Percentiles rank a stretch among this genome's conserved stretches.
phyloP scores from a whole-genome alignment of 305 asterid genomes.

The Rubia balearica region DNA sequence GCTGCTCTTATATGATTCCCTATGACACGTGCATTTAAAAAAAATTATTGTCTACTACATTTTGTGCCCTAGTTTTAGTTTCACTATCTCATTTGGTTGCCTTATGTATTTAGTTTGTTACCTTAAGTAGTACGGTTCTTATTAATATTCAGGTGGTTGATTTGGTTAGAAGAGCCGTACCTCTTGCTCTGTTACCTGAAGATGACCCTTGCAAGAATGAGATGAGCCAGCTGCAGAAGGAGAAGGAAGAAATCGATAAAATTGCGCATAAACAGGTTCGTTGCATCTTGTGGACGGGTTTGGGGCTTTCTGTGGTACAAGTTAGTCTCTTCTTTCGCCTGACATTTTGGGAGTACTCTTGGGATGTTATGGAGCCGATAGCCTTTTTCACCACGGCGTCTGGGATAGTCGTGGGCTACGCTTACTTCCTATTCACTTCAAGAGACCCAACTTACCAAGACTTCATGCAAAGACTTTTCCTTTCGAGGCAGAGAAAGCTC shows the following conservation, averaged over 20 bases:
- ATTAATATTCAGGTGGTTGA: conserved; percentile 67
- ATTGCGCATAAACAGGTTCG: conserved; percentile 89
- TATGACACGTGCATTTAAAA: background rate
- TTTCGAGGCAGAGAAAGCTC: conserved; percentile 87
- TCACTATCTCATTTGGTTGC: background rate
- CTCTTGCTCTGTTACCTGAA: conserved; percentile 62
- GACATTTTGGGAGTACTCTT: conserved; percentile 96
- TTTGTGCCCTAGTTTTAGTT: background rate
- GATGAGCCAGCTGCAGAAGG: conserved; percentile 52
- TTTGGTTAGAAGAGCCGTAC: conserved; percentile 78
- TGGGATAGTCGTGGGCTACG: conserved; percentile 76
- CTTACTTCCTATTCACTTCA: conserved; percentile 81
- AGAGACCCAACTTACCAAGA: conserved; percentile 92
- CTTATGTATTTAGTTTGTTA: background rate
- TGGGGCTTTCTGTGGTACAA: conserved; percentile 53
- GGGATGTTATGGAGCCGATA: conserved; percentile 99
- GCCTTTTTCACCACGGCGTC: conserved; percentile 78
- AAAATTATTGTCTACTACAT: background rate
- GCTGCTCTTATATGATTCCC: background rate
- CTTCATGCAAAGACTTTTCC: conserved; percentile 75
- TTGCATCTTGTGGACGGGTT: conserved; percentile 71
- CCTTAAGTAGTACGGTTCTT: conserved; percentile 1
- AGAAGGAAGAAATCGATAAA: conserved; percentile 61
- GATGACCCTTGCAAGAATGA: conserved; percentile 64
- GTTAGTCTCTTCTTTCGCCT: conserved; percentile 93